Evolutionary conservation across 441 rosid genomes (phyloP).

Genomic region (Populus tomentosa): DNA sequence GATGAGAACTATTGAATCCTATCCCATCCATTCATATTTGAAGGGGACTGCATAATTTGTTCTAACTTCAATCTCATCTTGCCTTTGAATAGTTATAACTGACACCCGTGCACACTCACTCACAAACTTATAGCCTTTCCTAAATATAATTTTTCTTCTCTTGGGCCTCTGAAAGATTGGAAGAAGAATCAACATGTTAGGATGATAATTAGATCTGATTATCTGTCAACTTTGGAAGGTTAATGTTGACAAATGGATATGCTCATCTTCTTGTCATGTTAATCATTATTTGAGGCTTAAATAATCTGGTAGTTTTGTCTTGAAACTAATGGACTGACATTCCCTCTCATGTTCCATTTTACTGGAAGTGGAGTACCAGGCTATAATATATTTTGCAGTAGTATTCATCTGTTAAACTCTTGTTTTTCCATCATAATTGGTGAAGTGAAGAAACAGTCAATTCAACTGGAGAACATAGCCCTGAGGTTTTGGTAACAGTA

Average conservation of each 20-base stretch:
- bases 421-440: neutral
- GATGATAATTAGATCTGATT: neutral
- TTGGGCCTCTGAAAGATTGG: neutral
- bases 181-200: neutral
- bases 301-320: neutral
- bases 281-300: neutral
- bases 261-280: too few relatives aligned
- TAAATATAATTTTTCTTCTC: neutral
- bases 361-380: neutral
- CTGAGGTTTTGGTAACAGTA: slow-evolving; percentile 1
- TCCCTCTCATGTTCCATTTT: neutral
- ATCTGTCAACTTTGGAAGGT: neutral
- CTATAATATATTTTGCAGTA: neutral
- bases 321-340: neutral
- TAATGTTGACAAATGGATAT: too few relatives aligned
- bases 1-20: neutral
- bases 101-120: neutral
- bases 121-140: neutral
- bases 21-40: slow-evolving; percentile 1
- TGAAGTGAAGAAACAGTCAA: neutral
- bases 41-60: neutral
- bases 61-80: too few relatives aligned
- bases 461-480: neutral
- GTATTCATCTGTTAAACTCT: neutral
- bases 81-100: too few relatives aligned